A percentile compares a stretch with the other conserved stretches of the same genome.
Conservation (phyloP, 202 grass and related monocot genomes). For the Tripidium arundinaceum region DNA sequence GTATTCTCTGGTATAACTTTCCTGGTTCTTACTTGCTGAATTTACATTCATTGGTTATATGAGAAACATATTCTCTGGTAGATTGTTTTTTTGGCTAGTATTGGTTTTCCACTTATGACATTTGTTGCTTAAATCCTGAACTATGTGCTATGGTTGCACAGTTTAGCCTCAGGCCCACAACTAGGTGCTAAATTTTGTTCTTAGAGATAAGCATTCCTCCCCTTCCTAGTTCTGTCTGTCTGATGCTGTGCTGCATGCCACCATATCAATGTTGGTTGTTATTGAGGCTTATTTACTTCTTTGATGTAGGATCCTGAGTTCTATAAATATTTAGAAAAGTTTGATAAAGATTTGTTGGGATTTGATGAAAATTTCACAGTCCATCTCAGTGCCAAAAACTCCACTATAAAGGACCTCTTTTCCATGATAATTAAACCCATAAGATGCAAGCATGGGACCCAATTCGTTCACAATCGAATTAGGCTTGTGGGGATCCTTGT, state of each 20-base stretch:
- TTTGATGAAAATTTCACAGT: constrained; percentile 87
- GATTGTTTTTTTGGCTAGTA: not conserved
- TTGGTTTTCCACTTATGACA: not conserved
- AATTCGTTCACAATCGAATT: constrained; percentile 64
- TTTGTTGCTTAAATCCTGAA: not conserved
- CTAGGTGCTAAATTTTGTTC: not conserved
- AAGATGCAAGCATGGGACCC: constrained; percentile 66
- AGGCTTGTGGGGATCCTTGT: constrained; percentile 32
- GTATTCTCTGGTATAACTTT: not conserved
- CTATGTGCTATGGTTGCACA: not conserved
- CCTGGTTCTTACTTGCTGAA: constrained; percentile 4
- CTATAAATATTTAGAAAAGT: constrained; percentile 73
- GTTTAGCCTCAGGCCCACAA: not conserved
- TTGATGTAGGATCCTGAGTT: constrained; percentile 80
- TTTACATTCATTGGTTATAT: not conserved
- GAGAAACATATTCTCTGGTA: not conserved
- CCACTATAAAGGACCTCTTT: constrained; percentile 79
- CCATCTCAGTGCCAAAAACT: constrained; percentile 72
- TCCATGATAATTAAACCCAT: constrained; percentile 91
- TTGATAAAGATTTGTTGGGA: constrained; percentile 71
- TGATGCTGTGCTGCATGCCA: not conserved
- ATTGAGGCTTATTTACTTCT: constrained; percentile 16
- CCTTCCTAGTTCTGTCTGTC: not conserved
- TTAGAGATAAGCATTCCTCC: not conserved
- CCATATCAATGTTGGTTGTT: constrained; percentile 14